These are phyloP conservation scores for Erythrobasidium yunnanense DNA, from an alignment of 768 basidiomycete species.

Conservation along the genomic window DNA sequence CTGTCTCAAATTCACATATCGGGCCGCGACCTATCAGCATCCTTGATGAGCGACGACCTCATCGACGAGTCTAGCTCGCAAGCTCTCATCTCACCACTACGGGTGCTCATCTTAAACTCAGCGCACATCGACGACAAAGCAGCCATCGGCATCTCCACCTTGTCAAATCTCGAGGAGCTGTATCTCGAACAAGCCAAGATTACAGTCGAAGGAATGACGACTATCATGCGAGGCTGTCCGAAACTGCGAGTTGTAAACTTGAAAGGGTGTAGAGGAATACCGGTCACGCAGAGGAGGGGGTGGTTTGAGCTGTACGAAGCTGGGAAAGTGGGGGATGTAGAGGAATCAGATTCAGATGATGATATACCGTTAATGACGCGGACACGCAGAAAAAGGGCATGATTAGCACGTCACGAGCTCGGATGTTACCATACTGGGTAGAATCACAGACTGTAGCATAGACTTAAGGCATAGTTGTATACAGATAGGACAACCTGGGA, in stretches of 20 bases:
- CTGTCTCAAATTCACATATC: background rate
- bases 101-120: slow-evolving; percentile 32
- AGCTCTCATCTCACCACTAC: slow-evolving; percentile 16
- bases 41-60: slow-evolving; percentile 23
- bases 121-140: slow-evolving; percentile 30
- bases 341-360: too few species aligned
- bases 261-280: slow-evolving; percentile 35
- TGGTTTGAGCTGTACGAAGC: slow-evolving; percentile 33
- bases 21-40: slow-evolving; percentile 25
- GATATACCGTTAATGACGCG: too few species aligned
- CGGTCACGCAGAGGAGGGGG: slow-evolving; percentile 32
- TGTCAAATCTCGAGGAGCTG: slow-evolving; percentile 29
- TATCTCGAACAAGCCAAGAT: slow-evolving; percentile 35
- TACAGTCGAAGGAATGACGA: slow-evolving; percentile 30
- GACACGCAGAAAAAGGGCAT: too few species aligned
- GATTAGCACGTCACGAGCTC: too few species aligned
- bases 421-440: too few species aligned
- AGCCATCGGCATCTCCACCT: slow-evolving; percentile 8
- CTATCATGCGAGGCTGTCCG: slow-evolving; percentile 31
- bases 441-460: too few species aligned
- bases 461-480: background rate
- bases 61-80: slow-evolving; percentile 25
- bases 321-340: slow-evolving; percentile 29
- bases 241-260: slow-evolving; percentile 31
- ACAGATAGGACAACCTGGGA: too few species aligned